Percentiles rank a stretch among this genome's conserved stretches.
Conservation (phyloP, 2,329 filamentous ascomycete genomes). For the Penicillium sp. region DNA sequence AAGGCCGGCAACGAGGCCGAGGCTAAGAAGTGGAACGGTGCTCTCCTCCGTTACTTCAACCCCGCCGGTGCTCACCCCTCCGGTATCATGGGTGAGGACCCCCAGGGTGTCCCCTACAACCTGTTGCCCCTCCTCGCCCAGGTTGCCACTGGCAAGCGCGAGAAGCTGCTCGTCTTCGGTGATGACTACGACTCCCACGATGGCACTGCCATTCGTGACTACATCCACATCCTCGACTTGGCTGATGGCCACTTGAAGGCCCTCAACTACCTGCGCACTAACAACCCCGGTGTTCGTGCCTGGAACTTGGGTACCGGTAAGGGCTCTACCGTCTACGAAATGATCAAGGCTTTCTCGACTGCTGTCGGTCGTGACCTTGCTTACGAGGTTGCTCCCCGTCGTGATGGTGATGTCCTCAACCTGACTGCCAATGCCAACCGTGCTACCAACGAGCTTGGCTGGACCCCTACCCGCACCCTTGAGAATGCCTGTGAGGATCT, state of each 20-base stretch:
- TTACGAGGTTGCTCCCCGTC: conserved; percentile 80
- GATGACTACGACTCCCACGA: conserved; percentile 73
- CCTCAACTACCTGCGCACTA: conserved; percentile 62
- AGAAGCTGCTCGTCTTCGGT: conserved; percentile 92
- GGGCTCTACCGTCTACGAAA: conserved; percentile 95
- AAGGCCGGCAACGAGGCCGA: conserved; percentile 72
- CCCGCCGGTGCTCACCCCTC: conserved; percentile 91
- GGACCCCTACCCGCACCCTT: conserved; percentile 87
- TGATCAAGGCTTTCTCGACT: conserved; percentile 88
- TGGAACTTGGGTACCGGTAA: conserved; percentile 97
- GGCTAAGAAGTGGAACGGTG: conserved; percentile 84
- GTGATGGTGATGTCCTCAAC: conserved; percentile 88
- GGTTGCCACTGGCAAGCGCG: conserved; percentile 90
- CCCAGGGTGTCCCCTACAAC: conserved; percentile 93
- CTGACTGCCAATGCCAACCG: conserved; percentile 87
- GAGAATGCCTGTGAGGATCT: conserved; percentile 92
- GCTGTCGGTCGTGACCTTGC: conserved; percentile 83
- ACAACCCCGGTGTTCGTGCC: conserved; percentile 77
- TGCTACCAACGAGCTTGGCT: conserved; percentile 84
- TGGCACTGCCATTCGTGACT: conserved; percentile 66
- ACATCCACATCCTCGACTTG: conserved; percentile 63
- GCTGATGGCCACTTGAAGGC: conserved; percentile 60
- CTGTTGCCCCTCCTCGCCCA: conserved; percentile 90
- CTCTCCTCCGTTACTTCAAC: conserved; percentile 96
- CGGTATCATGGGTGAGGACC: conserved; percentile 97